phyloP scores from a whole-genome alignment of 495 filamentous ascomycete species.

The Penicillium cosmopolitanum region DNA sequence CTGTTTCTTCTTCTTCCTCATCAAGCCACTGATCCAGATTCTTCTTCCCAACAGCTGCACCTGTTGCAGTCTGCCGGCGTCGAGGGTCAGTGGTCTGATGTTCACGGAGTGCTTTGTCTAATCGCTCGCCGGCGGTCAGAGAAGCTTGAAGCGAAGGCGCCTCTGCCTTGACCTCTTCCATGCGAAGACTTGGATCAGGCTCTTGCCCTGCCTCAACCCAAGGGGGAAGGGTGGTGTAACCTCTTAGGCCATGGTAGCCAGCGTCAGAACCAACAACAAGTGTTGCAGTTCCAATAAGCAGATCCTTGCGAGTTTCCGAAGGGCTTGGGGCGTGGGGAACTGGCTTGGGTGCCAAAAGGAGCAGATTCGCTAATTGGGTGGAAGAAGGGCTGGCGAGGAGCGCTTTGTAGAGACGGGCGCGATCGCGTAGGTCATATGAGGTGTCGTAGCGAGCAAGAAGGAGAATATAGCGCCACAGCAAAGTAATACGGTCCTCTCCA shows the following conservation, averaged over 20 bases:
- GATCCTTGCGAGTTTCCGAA: slow-evolving; percentile 74
- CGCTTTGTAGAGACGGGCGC: slow-evolving; percentile 82
- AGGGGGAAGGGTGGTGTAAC: slow-evolving; percentile 77
- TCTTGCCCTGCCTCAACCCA: slow-evolving; percentile 84
- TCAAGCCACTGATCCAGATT: slow-evolving; percentile 87
- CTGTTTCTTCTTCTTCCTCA: slow-evolving; percentile 51
- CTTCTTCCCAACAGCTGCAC: slow-evolving; percentile 56
- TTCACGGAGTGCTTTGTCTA: slow-evolving; percentile 60
- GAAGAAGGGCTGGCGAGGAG: slow-evolving; percentile 73
- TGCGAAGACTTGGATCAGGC: slow-evolving; percentile 74
- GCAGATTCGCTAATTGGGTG: slow-evolving; percentile 84
- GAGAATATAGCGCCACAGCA: slow-evolving; percentile 83
- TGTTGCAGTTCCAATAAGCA: slow-evolving; percentile 79
- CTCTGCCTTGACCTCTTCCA: slow-evolving; percentile 41
- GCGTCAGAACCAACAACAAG: slow-evolving; percentile 79
- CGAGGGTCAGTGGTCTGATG: slow-evolving; percentile 34
- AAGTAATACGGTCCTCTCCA: slow-evolving; percentile 63
- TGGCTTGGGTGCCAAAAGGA: slow-evolving; percentile 92
- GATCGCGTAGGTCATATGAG: slow-evolving; percentile 93
- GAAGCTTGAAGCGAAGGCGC: slow-evolving; percentile 29
- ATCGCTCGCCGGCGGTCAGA: slow-evolving; percentile 64
- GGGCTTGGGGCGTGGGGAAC: slow-evolving; percentile 86
- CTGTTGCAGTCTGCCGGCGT: slow-evolving; percentile 11
- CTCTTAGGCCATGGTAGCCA: slow-evolving; percentile 67
- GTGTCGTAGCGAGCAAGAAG: slow-evolving; percentile 88